A percentile compares a stretch with the other conserved stretches of the same genome.
Evolutionary conservation across 257 asterid species (phyloP).

Genomic region (Capsicum chinense): DNA sequence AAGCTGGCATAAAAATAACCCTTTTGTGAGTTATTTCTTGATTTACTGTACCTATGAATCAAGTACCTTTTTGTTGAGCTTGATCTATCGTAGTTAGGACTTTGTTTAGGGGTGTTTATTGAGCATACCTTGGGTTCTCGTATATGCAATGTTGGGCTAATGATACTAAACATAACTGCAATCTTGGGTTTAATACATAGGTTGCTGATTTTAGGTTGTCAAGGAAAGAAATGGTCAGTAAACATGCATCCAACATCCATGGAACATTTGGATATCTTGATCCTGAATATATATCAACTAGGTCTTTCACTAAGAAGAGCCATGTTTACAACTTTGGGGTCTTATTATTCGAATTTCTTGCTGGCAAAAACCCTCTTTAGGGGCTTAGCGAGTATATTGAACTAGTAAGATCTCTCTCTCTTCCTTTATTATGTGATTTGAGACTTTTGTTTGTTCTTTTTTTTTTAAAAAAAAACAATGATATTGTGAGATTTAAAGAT

Average conservation of each 20-base stretch:
- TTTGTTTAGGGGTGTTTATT: constrained; percentile 82
- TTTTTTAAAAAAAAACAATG: neutral
- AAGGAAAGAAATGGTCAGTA: constrained; percentile 82
- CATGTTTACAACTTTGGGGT: constrained; percentile 95
- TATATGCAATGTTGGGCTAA: neutral
- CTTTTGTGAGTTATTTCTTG: constrained; percentile 45
- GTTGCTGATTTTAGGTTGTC: constrained; percentile 96
- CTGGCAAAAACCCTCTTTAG: constrained; percentile 91
- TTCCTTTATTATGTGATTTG: neutral
- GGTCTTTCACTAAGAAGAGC: constrained; percentile 84
- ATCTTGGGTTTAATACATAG: constrained; percentile 46
- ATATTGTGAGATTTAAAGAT: neutral
- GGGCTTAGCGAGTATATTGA: constrained; percentile 90
- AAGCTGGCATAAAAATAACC: constrained; percentile 52
- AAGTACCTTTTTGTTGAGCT: constrained; percentile 72
- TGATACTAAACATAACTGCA: neutral
- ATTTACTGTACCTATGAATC: constrained; percentile 53
- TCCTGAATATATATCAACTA: constrained; percentile 90
- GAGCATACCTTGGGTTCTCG: constrained; percentile 66
- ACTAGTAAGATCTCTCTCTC: constrained; percentile 62
- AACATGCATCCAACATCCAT: constrained; percentile 66
- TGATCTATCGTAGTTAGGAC: constrained; percentile 68
- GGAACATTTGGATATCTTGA: constrained; percentile 97
- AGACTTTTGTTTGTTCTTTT: neutral
- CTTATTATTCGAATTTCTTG: constrained; percentile 81